Evolutionary conservation across 2,329 filamentous ascomycete genomes (phyloP).

Genomic region (Balansia obtecta): DNA sequence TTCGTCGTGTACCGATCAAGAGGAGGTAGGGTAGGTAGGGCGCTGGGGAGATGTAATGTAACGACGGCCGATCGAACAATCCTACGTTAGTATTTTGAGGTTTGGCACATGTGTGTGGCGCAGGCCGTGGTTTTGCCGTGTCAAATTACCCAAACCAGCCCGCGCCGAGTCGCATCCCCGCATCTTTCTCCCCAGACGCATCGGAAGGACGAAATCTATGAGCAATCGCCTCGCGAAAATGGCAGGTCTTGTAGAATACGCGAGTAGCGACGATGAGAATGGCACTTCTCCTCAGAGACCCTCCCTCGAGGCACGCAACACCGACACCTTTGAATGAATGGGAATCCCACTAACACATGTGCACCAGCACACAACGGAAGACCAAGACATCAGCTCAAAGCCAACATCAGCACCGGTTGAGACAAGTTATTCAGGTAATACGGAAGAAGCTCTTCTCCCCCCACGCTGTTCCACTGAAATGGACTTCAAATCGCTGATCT

Average conservation of each 20-base stretch:
- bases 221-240: conserved; percentile 13
- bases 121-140: conserved; percentile 2
- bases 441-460: too few species aligned
- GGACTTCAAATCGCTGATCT: not conserved
- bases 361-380: not conserved
- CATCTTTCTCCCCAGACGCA: not conserved
- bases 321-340: not conserved
- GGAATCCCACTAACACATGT: not conserved
- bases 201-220: not conserved
- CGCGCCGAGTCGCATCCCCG: not conserved
- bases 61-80: too few species aligned
- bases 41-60: not conserved
- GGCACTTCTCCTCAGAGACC: conserved; percentile 11
- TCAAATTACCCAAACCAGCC: not conserved
- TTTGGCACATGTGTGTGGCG: conserved; percentile 1
- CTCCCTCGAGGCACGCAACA: conserved; percentile 1
- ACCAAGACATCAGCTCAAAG: not conserved
- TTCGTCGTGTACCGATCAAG: not conserved
- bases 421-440: too few species aligned
- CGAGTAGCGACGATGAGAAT: conserved; percentile 39
- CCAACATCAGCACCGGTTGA: not conserved
- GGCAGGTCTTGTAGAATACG: conserved; percentile 36
- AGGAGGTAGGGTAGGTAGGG: not conserved
- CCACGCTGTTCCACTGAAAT: too few species aligned
- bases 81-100: too few species aligned